Evolutionary conservation across 106 monocot species (phyloP).

Genomic region (Iris macrosiphon): DNA sequence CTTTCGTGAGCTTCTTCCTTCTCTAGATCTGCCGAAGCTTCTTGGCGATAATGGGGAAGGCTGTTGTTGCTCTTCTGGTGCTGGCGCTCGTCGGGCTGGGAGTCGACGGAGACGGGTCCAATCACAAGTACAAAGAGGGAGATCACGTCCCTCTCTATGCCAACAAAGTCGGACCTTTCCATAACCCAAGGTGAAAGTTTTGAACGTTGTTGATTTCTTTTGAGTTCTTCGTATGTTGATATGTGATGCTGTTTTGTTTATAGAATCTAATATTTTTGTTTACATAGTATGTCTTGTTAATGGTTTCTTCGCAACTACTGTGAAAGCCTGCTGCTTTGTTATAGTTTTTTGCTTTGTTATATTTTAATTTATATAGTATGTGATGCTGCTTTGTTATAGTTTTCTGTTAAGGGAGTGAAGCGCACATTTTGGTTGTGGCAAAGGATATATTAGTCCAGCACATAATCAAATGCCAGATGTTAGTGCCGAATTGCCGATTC

Average conservation of each 20-base stretch:
- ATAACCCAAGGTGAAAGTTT: conserved; percentile 46
- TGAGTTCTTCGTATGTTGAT: neutral
- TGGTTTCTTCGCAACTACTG: too few species aligned
- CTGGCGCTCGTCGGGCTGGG: conserved; percentile 8
- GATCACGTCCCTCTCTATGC: conserved; percentile 54
- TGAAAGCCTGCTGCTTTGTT: too few species aligned
- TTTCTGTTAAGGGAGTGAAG: too few species aligned
- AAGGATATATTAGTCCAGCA: too few species aligned
- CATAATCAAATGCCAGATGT: too few species aligned
- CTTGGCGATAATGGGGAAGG: conserved; percentile 5
- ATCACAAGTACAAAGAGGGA: conserved; percentile 43
- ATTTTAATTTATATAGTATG: too few species aligned
- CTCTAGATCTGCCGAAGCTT: neutral
- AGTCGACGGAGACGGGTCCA: conserved; percentile 26
- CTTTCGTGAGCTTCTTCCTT: neutral
- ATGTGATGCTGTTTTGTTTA: neutral
- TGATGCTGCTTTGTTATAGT: too few species aligned
- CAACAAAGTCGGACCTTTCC: conserved; percentile 61
- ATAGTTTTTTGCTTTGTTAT: too few species aligned
- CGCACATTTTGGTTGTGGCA: too few species aligned
- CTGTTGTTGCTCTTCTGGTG: conserved; percentile 5
- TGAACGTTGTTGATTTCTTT: neutral
- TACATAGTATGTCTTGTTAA: too few species aligned
- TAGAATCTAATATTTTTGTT: too few species aligned
- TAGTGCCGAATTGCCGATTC: too few species aligned